phyloP scores from a whole-genome alignment of 805 yeast genomes.

The Zygotorulaspora sp. region DNA sequence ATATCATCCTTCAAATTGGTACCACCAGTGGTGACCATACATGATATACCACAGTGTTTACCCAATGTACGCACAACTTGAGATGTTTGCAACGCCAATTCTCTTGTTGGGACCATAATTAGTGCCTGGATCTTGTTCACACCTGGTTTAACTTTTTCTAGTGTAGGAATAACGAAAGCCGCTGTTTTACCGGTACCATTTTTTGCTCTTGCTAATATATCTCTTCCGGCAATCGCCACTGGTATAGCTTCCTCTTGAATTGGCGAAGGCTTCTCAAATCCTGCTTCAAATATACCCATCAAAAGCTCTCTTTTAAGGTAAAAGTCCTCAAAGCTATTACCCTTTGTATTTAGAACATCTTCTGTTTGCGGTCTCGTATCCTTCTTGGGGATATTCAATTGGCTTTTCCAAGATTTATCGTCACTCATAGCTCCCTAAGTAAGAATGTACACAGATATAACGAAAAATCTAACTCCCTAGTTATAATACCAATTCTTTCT shows the following conservation, averaged over 20 bases:
- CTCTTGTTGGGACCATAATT: slow-evolving; percentile 95
- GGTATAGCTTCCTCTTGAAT: slow-evolving; percentile 97
- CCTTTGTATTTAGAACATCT: slow-evolving; percentile 88
- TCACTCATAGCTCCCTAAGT: slow-evolving; percentile 10
- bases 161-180: slow-evolving; percentile 89
- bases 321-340: slow-evolving; percentile 87
- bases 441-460: not conserved
- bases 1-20: slow-evolving; percentile 92
- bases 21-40: slow-evolving; percentile 99
- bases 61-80: slow-evolving; percentile 96
- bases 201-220: slow-evolving; percentile 93
- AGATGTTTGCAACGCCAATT: slow-evolving; percentile 93
- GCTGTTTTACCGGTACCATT: slow-evolving; percentile 99
- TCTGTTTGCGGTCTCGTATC: slow-evolving; percentile 97
- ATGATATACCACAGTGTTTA: slow-evolving; percentile 84
- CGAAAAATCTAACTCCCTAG: not conserved
- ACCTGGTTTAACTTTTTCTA: slow-evolving; percentile 85
- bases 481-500: too few relatives aligned
- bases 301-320: slow-evolving; percentile 84
- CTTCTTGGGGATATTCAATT: slow-evolving; percentile 69
- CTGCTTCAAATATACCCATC: slow-evolving; percentile 99
- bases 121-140: slow-evolving; percentile 82
- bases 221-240: slow-evolving; percentile 91
- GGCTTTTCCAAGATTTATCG: slow-evolving; percentile 61
- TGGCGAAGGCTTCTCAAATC: slow-evolving; percentile 96